Base-by-base conservation (phyloP, 805 yeast species). In the Wickerhamiella azymoides region DNA sequence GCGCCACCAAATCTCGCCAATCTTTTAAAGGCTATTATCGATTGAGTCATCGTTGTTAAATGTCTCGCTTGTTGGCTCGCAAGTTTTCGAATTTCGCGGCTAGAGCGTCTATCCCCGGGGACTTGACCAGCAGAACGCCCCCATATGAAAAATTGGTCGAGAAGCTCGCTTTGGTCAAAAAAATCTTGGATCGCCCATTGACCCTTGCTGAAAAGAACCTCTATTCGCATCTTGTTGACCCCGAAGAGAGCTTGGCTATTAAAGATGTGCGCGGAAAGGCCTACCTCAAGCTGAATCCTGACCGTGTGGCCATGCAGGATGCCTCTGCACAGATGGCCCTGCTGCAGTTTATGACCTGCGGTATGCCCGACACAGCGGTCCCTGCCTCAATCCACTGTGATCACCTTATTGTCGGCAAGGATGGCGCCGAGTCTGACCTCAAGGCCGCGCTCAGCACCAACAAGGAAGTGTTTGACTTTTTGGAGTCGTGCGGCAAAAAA, bases 311-410 rank as follows among this genome's bases (percentile, higher is more conserved):
- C 24, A 89, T 93, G 94, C 98, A 92, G 71, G 98, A 92, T 72
- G 98, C 98, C n/a, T 84, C 96, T 27, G 98, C 98, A 16, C 98
- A 92, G 68, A 92, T 89, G 84, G 98, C 98, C n/a, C 71, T 92
- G 55, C 71, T 92, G 57, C 98, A 92, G 68, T 92, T 92, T 70
- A 92, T 92, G 95, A 85, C 96, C 45, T 89, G 96, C 53, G 94
- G 94, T 32, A 76, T 89, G 76, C 70, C 81, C 43, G 65, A 76
- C 32, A 89, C 95, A 16, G 82, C 83, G 6, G 94, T 93, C 8
- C 98, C 98, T 32, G 89, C 84, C 16, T 84, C 96, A 6, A 89
- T 92, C 52, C 98, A 92, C 67, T 92, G 98, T 70, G 98, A 92
- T 63, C 98, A 92, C 68, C 77, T 92, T 67, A 89, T 92, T 64